Evolutionary conservation across 2,329 filamentous ascomycete species (phyloP).

Genomic region (Colletotrichum orbiculare): DNA sequence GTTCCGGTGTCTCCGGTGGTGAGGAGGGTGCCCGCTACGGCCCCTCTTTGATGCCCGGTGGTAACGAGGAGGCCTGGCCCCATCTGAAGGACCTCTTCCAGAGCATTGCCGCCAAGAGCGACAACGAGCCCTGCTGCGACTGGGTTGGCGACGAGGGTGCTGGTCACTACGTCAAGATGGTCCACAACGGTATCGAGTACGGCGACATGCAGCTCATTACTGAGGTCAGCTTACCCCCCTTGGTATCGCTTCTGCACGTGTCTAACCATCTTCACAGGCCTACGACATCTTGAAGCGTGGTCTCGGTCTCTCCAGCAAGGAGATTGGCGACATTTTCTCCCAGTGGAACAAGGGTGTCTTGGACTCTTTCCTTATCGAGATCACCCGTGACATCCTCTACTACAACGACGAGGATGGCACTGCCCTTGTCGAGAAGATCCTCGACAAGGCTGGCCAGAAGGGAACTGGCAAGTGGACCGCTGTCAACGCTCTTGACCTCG

Average conservation of each 20-base stretch:
- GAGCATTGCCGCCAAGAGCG: constrained; percentile 96
- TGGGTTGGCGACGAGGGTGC: constrained; percentile 99
- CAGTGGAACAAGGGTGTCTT: constrained; percentile 99
- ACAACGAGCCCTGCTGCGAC: constrained; percentile 97
- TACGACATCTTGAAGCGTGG: constrained; percentile 99
- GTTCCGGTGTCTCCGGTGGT: constrained; percentile 97
- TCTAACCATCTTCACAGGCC: constrained; percentile 67
- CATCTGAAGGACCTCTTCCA: constrained; percentile 99
- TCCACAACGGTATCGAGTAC: constrained; percentile 99
- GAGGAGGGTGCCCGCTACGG: constrained; percentile 99
- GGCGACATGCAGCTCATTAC: constrained; percentile 99
- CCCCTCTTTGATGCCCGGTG: constrained; percentile 98
- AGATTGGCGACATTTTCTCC: constrained; percentile 93
- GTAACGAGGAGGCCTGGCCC: constrained; percentile 97
- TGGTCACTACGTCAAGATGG: constrained; percentile 99
- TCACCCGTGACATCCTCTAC: constrained; percentile 98
- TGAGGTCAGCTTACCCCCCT: constrained; percentile 73
- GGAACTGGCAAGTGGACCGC: constrained; percentile 99
- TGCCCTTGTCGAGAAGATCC: constrained; percentile 96
- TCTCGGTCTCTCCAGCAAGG: constrained; percentile 87
- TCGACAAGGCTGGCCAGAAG: constrained; percentile 98
- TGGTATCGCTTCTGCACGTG: fast-evolving
- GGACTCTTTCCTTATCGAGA: constrained; percentile 99
- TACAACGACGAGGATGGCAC: constrained; percentile 95
- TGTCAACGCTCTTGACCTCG: constrained; percentile 97